Percentiles rank a stretch among this genome's conserved stretches.
These are phyloP conservation scores for Annulohypoxylon truncatum DNA, from an alignment of 2,329 filamentous ascomycete genomes.

Conservation along the genomic window DNA sequence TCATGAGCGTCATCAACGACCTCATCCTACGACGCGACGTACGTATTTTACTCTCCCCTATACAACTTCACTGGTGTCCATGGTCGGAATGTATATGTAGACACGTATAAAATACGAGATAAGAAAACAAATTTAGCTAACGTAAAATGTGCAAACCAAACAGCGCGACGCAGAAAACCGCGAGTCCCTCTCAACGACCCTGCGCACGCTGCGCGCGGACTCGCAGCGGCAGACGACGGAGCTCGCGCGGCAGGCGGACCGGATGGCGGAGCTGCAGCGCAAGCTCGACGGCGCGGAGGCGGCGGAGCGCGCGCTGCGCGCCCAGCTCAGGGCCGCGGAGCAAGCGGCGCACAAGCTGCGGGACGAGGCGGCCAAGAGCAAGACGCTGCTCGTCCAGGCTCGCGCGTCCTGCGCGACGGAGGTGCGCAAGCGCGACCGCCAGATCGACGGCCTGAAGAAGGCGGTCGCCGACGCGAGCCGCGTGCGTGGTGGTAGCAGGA, in stretches of 20 bases:
- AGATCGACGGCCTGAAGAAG: conserved; percentile 89
- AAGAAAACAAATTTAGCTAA: conserved; percentile 15
- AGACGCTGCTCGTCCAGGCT: conserved; percentile 82
- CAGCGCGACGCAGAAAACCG: conserved; percentile 91
- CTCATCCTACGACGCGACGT: conserved; percentile 91
- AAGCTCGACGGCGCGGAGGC: conserved; percentile 71
- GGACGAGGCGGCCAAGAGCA: conserved; percentile 84
- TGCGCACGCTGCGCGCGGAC: conserved; percentile 81
- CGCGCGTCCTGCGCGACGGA: conserved; percentile 90
- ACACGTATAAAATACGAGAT: neutral
- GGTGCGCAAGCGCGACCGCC: conserved; percentile 87
- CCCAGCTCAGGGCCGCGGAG: conserved; percentile 79
- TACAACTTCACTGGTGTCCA: neutral
- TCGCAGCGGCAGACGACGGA: conserved; percentile 78
- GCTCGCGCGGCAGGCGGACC: conserved; percentile 68
- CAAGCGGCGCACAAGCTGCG: conserved; percentile 79
- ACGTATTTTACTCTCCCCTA: conserved; percentile 52
- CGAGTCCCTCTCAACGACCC: conserved; percentile 81
- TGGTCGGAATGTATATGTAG: neutral
- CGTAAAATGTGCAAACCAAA: conserved; percentile 14
- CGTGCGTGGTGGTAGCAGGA: conserved; percentile 67
- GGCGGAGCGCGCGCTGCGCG: conserved; percentile 75
- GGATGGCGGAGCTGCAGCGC: conserved; percentile 65
- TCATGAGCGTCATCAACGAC: conserved; percentile 95
- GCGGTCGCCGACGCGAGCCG: conserved; percentile 80